These are phyloP conservation scores for Penicillium chermesinum DNA, from an alignment of 495 filamentous ascomycete genomes.

Conservation along the genomic window DNA sequence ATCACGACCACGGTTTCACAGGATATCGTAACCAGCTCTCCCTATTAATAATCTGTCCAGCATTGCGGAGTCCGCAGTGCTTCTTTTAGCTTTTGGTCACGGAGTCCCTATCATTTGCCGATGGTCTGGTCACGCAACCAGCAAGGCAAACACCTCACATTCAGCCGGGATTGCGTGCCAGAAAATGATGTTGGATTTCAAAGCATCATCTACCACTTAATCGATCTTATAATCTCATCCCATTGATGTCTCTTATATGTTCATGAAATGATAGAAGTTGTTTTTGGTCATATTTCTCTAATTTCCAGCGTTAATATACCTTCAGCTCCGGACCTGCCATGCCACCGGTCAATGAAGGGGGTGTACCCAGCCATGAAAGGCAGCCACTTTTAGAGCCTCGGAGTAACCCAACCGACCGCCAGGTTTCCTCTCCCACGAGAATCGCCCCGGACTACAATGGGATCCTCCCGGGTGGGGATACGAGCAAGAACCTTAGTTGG, in stretches of 20 bases:
- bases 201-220: constrained; percentile 16
- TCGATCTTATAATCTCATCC: background rate
- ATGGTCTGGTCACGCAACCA: background rate
- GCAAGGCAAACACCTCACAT: constrained; percentile 18
- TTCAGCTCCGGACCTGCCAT: background rate
- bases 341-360: background rate
- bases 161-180: constrained; percentile 31
- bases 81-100: too few relatives aligned
- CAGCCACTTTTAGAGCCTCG: constrained; percentile 24
- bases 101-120: background rate
- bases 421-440: background rate
- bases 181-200: constrained; percentile 21
- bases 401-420: constrained; percentile 2
- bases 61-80: too few relatives aligned
- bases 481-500: constrained; percentile 49
- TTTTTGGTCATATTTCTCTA: background rate
- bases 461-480: constrained; percentile 10
- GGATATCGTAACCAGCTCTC: too few relatives aligned
- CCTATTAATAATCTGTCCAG: too few relatives aligned
- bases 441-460: constrained; percentile 4
- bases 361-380: constrained; percentile 19
- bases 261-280: background rate
- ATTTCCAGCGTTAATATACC: background rate
- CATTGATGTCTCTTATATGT: background rate
- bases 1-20: too few relatives aligned